Evolutionary conservation across 2,329 filamentous ascomycete genomes (phyloP), one percentile per base, ranked within the genome.

Genomic region (Arthroderma sp.): DNA sequence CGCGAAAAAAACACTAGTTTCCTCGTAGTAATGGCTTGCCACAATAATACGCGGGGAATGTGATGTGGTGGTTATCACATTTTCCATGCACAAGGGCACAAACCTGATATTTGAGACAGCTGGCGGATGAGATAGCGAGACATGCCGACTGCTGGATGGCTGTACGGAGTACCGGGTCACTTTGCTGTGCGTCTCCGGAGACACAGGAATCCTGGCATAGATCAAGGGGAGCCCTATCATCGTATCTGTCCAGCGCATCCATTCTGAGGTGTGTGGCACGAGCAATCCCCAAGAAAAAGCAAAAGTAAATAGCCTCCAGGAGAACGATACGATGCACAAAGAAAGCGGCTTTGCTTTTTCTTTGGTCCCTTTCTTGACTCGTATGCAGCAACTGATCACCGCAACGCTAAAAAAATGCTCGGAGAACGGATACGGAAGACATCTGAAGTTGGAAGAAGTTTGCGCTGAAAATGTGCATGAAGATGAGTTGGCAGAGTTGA

Each of bases 51-150:
- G 25, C 21, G 25, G 9, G n/a, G 28, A 35, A 51, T 51, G 25
- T 51, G 47, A 51, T 31, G 47, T 33, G 47, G 47, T 33, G n/a
- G 25, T n/a, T 51, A 51, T 51, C 47, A 51, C 47, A 51, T 43
- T 33, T 33, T 2, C n/a, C 47, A 51, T 51, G 47, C 25, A 51
- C 28, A 31, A 51, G 25, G 8, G 47, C 25, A 51, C 47, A 33
- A 51, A 33, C 17, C 5, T 51, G 47, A 47, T 47, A 15, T 11
- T 13, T 13, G 35, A 15, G 5, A 37, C 35, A 13, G 19, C n/a
- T 5, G 19, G 13, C 35, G 13, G 41, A 47, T 21, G 13, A 13
- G 25, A 19, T 17, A 31, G n/a, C 47, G 47, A 31, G 25, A 33
- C n/a, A 8, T 51, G 23, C 47, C 15, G 8, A 51, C 47, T 33